Percentiles rank a stretch among this genome's conserved stretches.
Evolutionary conservation across 441 rosid species (phyloP).

Genomic region (Manihot esculenta): DNA sequence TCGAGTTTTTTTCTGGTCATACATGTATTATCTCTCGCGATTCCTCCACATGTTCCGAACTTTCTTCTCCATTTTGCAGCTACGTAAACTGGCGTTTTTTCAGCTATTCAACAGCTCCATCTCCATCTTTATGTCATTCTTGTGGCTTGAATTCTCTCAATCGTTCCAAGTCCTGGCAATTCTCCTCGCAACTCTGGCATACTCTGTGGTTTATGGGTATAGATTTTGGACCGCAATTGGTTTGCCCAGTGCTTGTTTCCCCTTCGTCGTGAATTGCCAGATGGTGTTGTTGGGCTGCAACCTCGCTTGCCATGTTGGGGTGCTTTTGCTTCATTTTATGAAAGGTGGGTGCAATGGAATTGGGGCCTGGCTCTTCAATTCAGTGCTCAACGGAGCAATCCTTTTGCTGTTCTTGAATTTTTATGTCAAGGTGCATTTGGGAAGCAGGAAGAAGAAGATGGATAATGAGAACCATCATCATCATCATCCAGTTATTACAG

Average conservation of each 20-base stretch:
- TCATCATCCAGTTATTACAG: background rate
- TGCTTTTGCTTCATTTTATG: slow-evolving; percentile 57
- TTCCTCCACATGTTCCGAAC: slow-evolving; percentile 77
- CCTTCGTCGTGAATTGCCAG: slow-evolving; percentile 72
- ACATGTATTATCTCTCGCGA: slow-evolving; percentile 72
- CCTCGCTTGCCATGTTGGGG: slow-evolving; percentile 69
- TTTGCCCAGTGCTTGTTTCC: slow-evolving; percentile 59
- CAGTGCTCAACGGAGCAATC: slow-evolving; percentile 59
- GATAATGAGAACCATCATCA: background rate
- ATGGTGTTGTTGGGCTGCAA: slow-evolving; percentile 59
- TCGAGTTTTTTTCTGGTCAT: slow-evolving; percentile 96
- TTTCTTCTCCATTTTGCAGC: slow-evolving; percentile 46
- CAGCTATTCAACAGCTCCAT: slow-evolving; percentile 63
- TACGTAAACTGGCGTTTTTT: slow-evolving; percentile 47
- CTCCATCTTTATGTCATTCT: slow-evolving; percentile 56
- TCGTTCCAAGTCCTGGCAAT: slow-evolving; percentile 80
- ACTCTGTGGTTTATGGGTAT: slow-evolving; percentile 75
- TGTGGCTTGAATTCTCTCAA: slow-evolving; percentile 89
- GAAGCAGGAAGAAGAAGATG: slow-evolving; percentile 33
- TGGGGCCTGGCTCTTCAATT: slow-evolving; percentile 81
- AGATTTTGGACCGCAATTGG: slow-evolving; percentile 86
- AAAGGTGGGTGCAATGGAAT: slow-evolving; percentile 93
- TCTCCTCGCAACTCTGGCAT: slow-evolving; percentile 56
- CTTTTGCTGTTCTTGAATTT: slow-evolving; percentile 63
- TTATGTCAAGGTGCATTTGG: slow-evolving; percentile 44